A percentile compares a stretch with the other conserved stretches of the same genome.
These are phyloP conservation scores for Suillus plorans DNA, from an alignment of 768 basidiomycete genomes.

Conservation along the genomic window DNA sequence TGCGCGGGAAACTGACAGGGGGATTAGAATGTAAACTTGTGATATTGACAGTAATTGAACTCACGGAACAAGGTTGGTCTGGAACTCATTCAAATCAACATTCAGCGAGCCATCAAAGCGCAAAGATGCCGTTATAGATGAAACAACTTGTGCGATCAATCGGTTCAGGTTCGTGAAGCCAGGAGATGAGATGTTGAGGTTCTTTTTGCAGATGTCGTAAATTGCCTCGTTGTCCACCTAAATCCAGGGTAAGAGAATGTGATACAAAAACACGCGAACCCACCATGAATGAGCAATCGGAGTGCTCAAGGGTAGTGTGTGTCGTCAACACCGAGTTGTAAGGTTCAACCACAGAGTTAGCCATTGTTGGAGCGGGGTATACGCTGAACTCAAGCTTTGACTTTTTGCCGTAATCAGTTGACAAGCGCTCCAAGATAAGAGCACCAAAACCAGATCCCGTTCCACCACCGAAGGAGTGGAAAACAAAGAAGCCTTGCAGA, in stretches of 20 bases:
- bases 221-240: slow-evolving; percentile 85
- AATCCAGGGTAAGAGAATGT: slow-evolving; percentile 8
- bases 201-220: slow-evolving; percentile 83
- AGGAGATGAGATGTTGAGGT: slow-evolving; percentile 81
- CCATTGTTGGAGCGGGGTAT: slow-evolving; percentile 90
- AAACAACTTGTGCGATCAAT: slow-evolving; percentile 97
- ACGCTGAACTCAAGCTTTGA: slow-evolving; percentile 98
- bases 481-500: slow-evolving; percentile 98
- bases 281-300: slow-evolving; percentile 99
- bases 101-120: slow-evolving; percentile 65
- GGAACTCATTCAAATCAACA: slow-evolving; percentile 93
- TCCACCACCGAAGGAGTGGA: slow-evolving; percentile 99
- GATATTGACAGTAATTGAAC: slow-evolving; percentile 29
- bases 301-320: slow-evolving; percentile 97
- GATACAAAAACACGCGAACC: slow-evolving; percentile 16
- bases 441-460: slow-evolving; percentile 99
- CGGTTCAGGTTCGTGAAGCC: slow-evolving; percentile 95
- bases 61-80: slow-evolving; percentile 97
- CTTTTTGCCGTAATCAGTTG: slow-evolving; percentile 98
- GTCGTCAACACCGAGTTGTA: slow-evolving; percentile 98
- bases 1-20: slow-evolving; percentile 81
- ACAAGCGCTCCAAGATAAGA: slow-evolving; percentile 91
- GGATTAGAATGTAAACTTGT: slow-evolving; percentile 4
- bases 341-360: slow-evolving; percentile 95
- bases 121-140: slow-evolving; percentile 92